Evolutionary conservation across 108 stramenopile species (phyloP), one percentile per base, ranked within the genome.

Genomic region (Fragilariopsis cylindrus): DNA sequence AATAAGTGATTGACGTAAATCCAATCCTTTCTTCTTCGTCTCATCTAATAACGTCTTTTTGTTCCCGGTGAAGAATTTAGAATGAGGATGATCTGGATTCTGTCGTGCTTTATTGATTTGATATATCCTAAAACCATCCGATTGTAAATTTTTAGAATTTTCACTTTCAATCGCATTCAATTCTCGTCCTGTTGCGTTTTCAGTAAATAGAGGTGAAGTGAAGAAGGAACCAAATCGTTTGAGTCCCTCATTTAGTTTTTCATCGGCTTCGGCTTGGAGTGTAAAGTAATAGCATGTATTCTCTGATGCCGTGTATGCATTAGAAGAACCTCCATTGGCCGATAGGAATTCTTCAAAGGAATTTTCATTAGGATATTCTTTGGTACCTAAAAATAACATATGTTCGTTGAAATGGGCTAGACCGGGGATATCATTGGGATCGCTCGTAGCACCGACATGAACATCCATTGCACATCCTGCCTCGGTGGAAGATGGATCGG

Each of bases 11-110:
- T 90, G 67, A n/a, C 97, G 88, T 41, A 97, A 60, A 78, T 90
- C 72, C 50, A 94, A 81, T 6, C 89, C 89, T 60, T 83, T 71
- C n/a, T 74, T 80, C 47, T 83, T 85, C 42, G 90, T 94, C 5
- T 81, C 87, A 16, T 89, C 88, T 66, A 93, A 71, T 46, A 93
- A 70, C 16, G 94, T 95, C 47, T 80, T 75, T 71, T 89, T 92
- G 84, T 96, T 97, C 5, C 98, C 98, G 11, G 98, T 96, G 70
- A 91, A 95, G 77, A 98, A 98, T 73, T 96, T 96, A 65, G 82
- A 79, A 71, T 86, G 95, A 1, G 98, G 96, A 81, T 98, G 97
- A 1, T 91, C 76, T 5, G 76, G 74, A 71, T 94, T 93, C 45
- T 93, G 94, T 4, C 94, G 76, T 57, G 86, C 75, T 70, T 97